Base-by-base conservation (phyloP, 148 eudicot genomes). In the Persicaria maculosa region DNA sequence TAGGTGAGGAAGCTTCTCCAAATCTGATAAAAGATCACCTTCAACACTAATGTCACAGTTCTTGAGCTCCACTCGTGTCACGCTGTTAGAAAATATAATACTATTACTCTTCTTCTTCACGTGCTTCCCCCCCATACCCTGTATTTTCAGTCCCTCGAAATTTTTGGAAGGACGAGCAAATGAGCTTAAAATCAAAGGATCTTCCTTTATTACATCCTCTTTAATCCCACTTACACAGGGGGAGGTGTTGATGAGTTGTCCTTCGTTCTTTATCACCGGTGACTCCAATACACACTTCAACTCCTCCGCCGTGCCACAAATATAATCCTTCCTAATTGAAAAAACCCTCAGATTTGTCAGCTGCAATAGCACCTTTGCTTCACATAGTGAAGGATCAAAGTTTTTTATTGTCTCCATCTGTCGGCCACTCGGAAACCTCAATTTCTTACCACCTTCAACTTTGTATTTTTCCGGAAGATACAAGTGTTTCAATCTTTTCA, bases 301-400 rank as follows among this genome's bases (percentile, higher is more conserved):
- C 19, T 15, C 19, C 2, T 50, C 52, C 10, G 10, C 53, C 53
- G 0, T 50, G 15, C 3, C 0, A 11, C 10, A 10, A 3, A 1
- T 0, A 50, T 10, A 50, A 1, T 0, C 0, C 1, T 0, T 11
- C 3, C 1, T 7, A 17, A 55, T 15, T 8, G 0, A 1, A 6
- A 55, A 55, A 7, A n/a, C 4, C 22, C 59, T 55, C 59, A 55
- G 17, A 8, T n/a, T 55, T 55, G 22, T 55, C 59, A 55, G 5
- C 1, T 17, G n/a, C 22, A n/a, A 7, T 22, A 17, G 9, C 8
- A 4, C 59, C 59, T 55, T 17, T 20, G 1, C 17, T 22, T 55
- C 59, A 17, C 59, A 55, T 17, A 1, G n/a, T 15, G 20, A n/a
- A 22, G 59, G 59, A n/a, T 55, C 1, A 22, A 55, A 55, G 59